These are phyloP conservation scores for Sporothrix variecibatus DNA, from an alignment of 2,329 filamentous ascomycete genomes.

Conservation along the genomic window DNA sequence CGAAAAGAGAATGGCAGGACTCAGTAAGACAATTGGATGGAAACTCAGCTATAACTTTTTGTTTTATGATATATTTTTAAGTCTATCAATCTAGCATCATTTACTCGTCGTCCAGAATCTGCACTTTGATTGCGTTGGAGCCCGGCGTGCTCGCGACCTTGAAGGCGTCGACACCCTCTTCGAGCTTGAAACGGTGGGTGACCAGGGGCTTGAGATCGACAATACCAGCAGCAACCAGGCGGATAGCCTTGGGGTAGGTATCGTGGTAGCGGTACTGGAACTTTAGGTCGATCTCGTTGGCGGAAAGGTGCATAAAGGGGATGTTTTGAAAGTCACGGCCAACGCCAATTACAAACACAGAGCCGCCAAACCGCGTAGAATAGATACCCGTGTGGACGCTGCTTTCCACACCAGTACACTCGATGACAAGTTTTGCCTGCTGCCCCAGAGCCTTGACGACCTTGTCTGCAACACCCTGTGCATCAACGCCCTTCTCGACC, in stretches of 20 bases:
- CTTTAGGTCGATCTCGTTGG: constrained; percentile 60
- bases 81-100: too few relatives aligned
- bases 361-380: constrained; percentile 58
- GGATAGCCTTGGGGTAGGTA: constrained; percentile 68
- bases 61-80: too few relatives aligned
- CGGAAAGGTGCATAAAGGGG: constrained; percentile 67
- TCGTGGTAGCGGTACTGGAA: constrained; percentile 72
- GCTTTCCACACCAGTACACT: constrained; percentile 67
- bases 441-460: constrained; percentile 48
- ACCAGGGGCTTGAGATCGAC: constrained; percentile 64
- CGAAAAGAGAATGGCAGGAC: neutral
- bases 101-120: constrained; percentile 55
- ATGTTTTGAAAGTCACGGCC: constrained; percentile 61
- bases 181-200: constrained; percentile 63
- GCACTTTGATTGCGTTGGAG: constrained; percentile 61
- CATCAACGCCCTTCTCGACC: neutral
- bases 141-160: constrained; percentile 52
- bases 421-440: constrained; percentile 60
- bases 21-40: neutral
- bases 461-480: neutral
- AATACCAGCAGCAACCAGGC: constrained; percentile 59
- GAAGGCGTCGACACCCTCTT: constrained; percentile 61
- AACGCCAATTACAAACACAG: constrained; percentile 65
- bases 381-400: constrained; percentile 62
- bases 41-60: too few relatives aligned